phyloP scores from a whole-genome alignment of 768 basidiomycete species.

The Dentipellis sp. region DNA sequence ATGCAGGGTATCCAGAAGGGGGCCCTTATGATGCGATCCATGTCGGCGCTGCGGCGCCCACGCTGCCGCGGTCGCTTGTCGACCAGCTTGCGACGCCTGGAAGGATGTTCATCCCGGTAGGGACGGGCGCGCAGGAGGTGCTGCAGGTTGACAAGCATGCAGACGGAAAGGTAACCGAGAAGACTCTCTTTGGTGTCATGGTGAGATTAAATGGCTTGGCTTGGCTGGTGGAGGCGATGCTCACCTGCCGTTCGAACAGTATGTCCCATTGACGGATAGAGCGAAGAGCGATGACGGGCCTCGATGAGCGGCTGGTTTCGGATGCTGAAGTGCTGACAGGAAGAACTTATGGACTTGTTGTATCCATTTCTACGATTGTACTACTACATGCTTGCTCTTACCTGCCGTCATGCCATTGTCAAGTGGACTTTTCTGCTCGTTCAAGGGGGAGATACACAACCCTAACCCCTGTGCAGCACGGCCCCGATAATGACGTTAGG shows the following conservation, averaged over 20 bases:
- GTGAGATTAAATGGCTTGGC: conserved; percentile 36
- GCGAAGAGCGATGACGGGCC: neutral
- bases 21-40: conserved; percentile 60
- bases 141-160: conserved; percentile 73
- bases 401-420: too few relatives aligned
- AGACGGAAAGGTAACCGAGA: conserved; percentile 54
- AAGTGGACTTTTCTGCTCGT: too few relatives aligned
- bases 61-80: conserved; percentile 58
- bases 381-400: too few relatives aligned
- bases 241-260: neutral
- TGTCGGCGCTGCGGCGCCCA: conserved; percentile 87
- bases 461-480: too few relatives aligned
- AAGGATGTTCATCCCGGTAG: conserved; percentile 91
- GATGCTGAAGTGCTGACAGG: neutral
- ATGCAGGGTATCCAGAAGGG: conserved; percentile 13
- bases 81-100: conserved; percentile 72
- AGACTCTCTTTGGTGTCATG: conserved; percentile 69
- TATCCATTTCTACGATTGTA: neutral
- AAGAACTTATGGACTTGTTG: neutral
- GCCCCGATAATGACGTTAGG: neutral
- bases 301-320: neutral
- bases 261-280: neutral
- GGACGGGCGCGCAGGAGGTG: conserved; percentile 46
- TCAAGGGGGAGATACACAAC: too few relatives aligned
- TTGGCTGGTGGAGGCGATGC: neutral